These are phyloP conservation scores for Phytopythium sindhum DNA, from an alignment of 352 stramenopile species.

Conservation along the genomic window DNA sequence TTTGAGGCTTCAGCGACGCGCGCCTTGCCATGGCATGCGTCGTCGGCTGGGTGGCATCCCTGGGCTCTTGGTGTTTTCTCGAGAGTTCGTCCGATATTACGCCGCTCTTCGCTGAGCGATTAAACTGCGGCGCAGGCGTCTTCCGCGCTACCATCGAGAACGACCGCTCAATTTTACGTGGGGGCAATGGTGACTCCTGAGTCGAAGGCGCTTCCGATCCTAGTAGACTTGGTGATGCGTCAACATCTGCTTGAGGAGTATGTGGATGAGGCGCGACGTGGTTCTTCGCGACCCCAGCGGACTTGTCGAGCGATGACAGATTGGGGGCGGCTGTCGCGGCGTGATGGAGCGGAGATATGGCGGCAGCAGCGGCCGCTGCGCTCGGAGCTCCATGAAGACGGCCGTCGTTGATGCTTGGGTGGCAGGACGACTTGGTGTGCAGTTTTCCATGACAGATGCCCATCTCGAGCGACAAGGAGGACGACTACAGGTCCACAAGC, in stretches of 20 bases:
- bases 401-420: not conserved
- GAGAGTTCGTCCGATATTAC: not conserved
- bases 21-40: conserved; percentile 6
- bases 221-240: not conserved
- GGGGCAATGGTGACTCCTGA: not conserved
- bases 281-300: conserved; percentile 7
- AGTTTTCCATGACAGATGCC: not conserved
- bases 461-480: not conserved
- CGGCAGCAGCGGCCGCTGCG: not conserved
- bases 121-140: not conserved
- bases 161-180: not conserved
- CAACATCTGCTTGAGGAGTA: not conserved
- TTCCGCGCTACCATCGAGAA: not conserved
- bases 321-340: not conserved
- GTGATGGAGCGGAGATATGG: not conserved
- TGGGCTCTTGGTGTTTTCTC: not conserved
- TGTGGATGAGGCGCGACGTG: conserved; percentile 12
- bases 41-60: not conserved
- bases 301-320: not conserved
- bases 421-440: not conserved
- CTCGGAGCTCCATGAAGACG: not conserved
- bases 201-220: not conserved
- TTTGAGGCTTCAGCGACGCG: conserved; percentile 9
- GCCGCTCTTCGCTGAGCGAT: not conserved
- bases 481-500: not conserved